Base-by-base conservation (phyloP, 371 early-diverging fungal genomes). In the Homolaphlyctis polyrhiza region DNA sequence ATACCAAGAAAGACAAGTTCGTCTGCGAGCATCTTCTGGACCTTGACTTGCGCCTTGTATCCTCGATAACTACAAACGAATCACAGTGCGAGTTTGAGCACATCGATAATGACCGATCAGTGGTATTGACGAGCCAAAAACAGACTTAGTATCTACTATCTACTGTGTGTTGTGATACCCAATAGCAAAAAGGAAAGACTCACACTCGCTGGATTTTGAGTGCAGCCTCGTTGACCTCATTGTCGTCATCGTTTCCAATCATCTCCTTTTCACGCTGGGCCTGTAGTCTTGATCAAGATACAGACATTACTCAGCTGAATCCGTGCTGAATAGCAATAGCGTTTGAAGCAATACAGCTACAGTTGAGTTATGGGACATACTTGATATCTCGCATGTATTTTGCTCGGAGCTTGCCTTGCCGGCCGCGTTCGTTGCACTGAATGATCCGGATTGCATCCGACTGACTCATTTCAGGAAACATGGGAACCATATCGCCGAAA, bases 301-400 rank as follows among this genome's bases (percentile, higher is more conserved):
- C 5, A n/a, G n/a, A n/a, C n/a, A n/a, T n/a, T n/a, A n/a, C n/a
- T n/a, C n/a, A n/a, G n/a, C n/a, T n/a, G n/a, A 13, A 39, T 39
- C 43, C 43, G 21, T 8, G 21, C 43, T 8, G 21, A 8, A 39
- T 13, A 39, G 43, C 43, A 39, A 21, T 21, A 21, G 43, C 43
- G 13, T 21, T 39, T 39, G 13, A 58, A 58, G 35, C 32, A 60
- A 16, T 60, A 6, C 25, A 3, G 60, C 43, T 60, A 18, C 58
- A n/a, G 21, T 34, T 8, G 33, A 45, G n/a, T 29, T 35, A 57
- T 34, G 25, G 6, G 16, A 32, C 66, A 2, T 61, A 77, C 77
- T 68, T 73, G 60, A 84, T 77, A 30, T 82, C 85, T 3, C 75
- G 60, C 83, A 83, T 84, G 66, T 83, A 81, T 61, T 79, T 79